These are phyloP conservation scores for Hypholoma fasciculare DNA, from an alignment of 768 basidiomycete species.

Conservation along the genomic window DNA sequence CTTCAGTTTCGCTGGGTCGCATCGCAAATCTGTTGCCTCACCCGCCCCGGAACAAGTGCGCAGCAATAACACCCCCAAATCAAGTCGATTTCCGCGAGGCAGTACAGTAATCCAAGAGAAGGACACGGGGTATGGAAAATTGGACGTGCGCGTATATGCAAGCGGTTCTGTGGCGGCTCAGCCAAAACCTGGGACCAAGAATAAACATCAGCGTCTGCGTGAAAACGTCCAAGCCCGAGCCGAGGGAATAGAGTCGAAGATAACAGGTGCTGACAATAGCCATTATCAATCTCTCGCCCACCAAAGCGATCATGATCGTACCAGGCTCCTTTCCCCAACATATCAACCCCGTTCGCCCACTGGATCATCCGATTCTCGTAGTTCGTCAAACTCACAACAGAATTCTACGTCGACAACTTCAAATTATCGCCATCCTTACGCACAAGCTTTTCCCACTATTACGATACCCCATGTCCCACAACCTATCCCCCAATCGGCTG, in stretches of 20 bases:
- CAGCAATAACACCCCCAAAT: not conserved
- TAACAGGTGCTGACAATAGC: constrained; percentile 37
- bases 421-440: constrained; percentile 46
- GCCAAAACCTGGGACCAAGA: not conserved
- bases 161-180: not conserved
- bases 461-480: constrained; percentile 12
- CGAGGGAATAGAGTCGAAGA: constrained; percentile 8
- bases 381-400: constrained; percentile 19
- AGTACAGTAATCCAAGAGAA: not conserved
- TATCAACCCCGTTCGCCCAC: not conserved
- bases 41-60: not conserved
- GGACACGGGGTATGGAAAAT: not conserved
- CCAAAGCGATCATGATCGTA: constrained; percentile 5
- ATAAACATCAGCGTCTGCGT: not conserved
- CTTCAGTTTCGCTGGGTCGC: constrained; percentile 30
- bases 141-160: not conserved
- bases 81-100: not conserved
- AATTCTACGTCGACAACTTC: constrained; percentile 26
- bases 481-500: constrained; percentile 13
- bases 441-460: constrained; percentile 11
- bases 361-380: constrained; percentile 11
- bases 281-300: constrained; percentile 48
- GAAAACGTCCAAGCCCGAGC: constrained; percentile 1
- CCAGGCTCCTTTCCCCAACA: constrained; percentile 4
- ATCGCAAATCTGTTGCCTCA: not conserved